Conservation (phyloP, 2,329 filamentous ascomycete species). For the Tolypocladium cylindrosporum region DNA sequence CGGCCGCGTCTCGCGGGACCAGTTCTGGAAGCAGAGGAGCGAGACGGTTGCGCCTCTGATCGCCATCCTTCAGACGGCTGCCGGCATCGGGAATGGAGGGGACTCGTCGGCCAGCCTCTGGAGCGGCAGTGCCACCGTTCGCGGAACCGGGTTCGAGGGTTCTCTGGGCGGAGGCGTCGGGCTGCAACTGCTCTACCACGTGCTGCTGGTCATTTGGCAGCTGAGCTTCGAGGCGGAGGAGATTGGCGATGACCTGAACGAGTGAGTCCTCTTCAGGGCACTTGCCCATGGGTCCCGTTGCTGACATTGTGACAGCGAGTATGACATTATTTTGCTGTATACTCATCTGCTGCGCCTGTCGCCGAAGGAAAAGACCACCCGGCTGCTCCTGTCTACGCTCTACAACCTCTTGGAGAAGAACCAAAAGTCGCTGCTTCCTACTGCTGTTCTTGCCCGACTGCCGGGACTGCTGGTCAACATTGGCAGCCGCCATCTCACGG, state of each 20-base stretch:
- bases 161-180: constrained; percentile 72
- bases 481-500: constrained; percentile 50
- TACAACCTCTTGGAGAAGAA: constrained; percentile 70
- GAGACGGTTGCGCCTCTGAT: constrained; percentile 78
- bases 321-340: constrained; percentile 85
- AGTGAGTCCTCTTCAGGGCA: constrained; percentile 46
- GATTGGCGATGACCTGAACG: constrained; percentile 67
- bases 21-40: constrained; percentile 86
- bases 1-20: constrained; percentile 59
- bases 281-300: neutral
- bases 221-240: constrained; percentile 82
- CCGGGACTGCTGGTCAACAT: constrained; percentile 57
- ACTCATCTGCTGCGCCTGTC: constrained; percentile 87
- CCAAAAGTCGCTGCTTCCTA: constrained; percentile 66
- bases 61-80: constrained; percentile 71
- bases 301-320: constrained; percentile 51
- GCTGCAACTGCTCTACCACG: constrained; percentile 86
- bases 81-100: constrained; percentile 57
- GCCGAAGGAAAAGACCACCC: constrained; percentile 95
- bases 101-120: constrained; percentile 52
- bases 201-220: constrained; percentile 91
- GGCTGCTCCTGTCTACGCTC: constrained; percentile 80
- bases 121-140: constrained; percentile 40
- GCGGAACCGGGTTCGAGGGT: constrained; percentile 53
- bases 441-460: constrained; percentile 76